Conservation (phyloP, 2,329 filamentous ascomycete genomes). For the Microsporum audouinii region DNA sequence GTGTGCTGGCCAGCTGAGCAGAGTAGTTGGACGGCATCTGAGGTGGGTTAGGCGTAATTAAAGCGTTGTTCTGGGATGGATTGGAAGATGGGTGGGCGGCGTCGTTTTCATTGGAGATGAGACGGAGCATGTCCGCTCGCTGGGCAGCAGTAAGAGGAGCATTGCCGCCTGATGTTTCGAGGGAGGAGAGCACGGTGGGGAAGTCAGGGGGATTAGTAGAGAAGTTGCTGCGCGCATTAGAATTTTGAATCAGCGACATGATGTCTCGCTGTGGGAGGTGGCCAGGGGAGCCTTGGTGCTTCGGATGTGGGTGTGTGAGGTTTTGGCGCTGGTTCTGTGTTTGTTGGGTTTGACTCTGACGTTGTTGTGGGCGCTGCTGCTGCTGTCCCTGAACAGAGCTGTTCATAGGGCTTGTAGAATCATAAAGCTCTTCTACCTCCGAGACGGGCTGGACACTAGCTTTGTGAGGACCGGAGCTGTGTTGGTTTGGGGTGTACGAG, state of each 20-base stretch:
- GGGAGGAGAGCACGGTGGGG: conserved; percentile 35
- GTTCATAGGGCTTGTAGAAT: conserved; percentile 24
- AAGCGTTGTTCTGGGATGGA: conserved; percentile 41
- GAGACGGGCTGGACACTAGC: conserved; percentile 17
- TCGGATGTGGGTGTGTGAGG: conserved; percentile 5
- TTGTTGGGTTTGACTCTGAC: not conserved
- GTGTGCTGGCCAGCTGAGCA: conserved; percentile 49
- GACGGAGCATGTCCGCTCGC: conserved; percentile 38
- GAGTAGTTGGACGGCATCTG: conserved; percentile 41
- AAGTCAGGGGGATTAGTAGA: conserved; percentile 33
- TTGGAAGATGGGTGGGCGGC: conserved; percentile 29
- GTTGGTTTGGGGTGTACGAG: conserved; percentile 21
- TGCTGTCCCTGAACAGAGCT: conserved; percentile 6
- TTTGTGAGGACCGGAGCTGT: conserved; percentile 16
- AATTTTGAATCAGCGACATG: conserved; percentile 39
- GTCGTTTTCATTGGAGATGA: conserved; percentile 38
- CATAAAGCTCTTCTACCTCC: conserved; percentile 35
- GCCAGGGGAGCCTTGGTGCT: conserved; percentile 9
- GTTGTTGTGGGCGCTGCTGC: conserved; percentile 5
- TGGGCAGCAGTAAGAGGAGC: conserved; percentile 34
- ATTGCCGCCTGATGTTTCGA: conserved; percentile 34
- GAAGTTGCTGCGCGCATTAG: conserved; percentile 34
- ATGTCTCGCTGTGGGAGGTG: conserved; percentile 32
- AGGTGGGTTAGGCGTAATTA: conserved; percentile 45
- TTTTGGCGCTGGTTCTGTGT: not conserved